phyloP scores from a whole-genome alignment of 2,329 filamentous ascomycete species.

The Cucurbitaria berberidis region DNA sequence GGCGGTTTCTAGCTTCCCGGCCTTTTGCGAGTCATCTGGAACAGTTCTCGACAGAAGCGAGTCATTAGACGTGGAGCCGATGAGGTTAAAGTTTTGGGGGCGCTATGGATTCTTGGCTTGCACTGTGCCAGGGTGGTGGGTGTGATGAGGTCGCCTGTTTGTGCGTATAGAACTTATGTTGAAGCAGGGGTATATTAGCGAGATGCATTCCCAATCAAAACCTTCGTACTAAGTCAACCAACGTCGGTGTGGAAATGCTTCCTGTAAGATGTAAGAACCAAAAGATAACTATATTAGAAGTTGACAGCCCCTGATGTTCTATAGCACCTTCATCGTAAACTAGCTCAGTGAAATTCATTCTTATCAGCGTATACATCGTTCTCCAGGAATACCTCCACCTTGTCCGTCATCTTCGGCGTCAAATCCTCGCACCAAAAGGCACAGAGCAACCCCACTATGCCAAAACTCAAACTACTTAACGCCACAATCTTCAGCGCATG shows the following conservation, averaged over 20 bases:
- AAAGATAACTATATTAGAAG: too few species aligned
- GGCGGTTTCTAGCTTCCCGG: neutral
- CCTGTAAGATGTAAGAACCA: too few species aligned
- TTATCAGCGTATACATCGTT: constrained; percentile 36
- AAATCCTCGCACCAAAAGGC: constrained; percentile 31
- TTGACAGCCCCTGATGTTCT: too few species aligned
- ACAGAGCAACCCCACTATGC: constrained; percentile 24
- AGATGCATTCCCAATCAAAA: too few species aligned
- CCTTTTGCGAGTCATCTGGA: neutral
- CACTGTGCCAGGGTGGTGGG: too few species aligned
- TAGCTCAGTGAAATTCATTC: constrained; percentile 27
- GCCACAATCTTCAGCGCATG: constrained; percentile 28
- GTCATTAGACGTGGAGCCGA: neutral
- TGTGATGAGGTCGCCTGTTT: too few species aligned
- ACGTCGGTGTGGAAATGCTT: too few species aligned
- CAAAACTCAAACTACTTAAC: constrained; percentile 29
- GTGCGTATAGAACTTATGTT: too few species aligned
- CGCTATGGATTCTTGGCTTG: too few species aligned
- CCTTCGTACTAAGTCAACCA: too few species aligned
- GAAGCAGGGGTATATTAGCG: too few species aligned
- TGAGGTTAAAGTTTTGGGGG: neutral
- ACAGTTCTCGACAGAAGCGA: neutral
- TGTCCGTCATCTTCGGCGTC: constrained; percentile 34
- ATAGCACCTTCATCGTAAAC: too few species aligned
- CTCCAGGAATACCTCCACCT: constrained; percentile 35